Percentiles rank a stretch among this genome's conserved stretches.
These are phyloP conservation scores for Bretschneidera sinensis DNA, from an alignment of 345 rosid species.

Conservation along the genomic window DNA sequence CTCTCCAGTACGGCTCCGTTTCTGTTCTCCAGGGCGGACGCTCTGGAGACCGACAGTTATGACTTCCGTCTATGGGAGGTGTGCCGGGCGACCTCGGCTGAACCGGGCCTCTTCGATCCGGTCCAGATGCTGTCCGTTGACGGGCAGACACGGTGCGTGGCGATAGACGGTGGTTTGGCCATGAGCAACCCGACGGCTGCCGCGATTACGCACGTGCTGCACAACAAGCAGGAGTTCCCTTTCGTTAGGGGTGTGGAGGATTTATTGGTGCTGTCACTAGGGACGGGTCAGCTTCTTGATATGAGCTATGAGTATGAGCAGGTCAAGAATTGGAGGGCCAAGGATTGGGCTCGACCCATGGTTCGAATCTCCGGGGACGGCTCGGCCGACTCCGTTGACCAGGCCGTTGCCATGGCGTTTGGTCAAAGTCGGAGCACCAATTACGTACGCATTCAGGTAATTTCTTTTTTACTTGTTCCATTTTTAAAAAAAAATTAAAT, in stretches of 20 bases:
- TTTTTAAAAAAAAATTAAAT: no score
- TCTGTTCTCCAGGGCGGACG: conserved; percentile 95
- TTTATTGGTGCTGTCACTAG: conserved; percentile 75
- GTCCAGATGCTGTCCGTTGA: conserved; percentile 63
- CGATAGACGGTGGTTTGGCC: conserved; percentile 81
- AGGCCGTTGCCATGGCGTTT: conserved; percentile 93
- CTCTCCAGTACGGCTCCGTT: conserved; percentile 84
- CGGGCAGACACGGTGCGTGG: conserved; percentile 71
- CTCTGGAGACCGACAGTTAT: conserved; percentile 77
- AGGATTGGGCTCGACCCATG: conserved; percentile 89
- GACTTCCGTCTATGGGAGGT: conserved; percentile 89
- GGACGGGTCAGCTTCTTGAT: conserved; percentile 77
- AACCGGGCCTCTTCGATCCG: conserved; percentile 74
- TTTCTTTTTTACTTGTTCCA: background rate
- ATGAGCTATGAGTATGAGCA: conserved; percentile 62
- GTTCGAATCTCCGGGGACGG: conserved; percentile 79
- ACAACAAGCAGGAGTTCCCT: conserved; percentile 95
- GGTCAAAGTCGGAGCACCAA: conserved; percentile 68
- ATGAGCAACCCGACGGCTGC: conserved; percentile 92
- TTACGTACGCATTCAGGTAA: conserved; percentile 92
- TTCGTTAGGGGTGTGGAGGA: conserved; percentile 96
- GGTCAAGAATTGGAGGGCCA: conserved; percentile 71
- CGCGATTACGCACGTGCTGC: conserved; percentile 93
- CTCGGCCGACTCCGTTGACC: conserved; percentile 88
- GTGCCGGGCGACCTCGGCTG: conserved; percentile 90